A percentile compares a stretch with the other conserved stretches of the same genome.
Conservation (phyloP, 306 rosid species). For the Betula pendula region DNA sequence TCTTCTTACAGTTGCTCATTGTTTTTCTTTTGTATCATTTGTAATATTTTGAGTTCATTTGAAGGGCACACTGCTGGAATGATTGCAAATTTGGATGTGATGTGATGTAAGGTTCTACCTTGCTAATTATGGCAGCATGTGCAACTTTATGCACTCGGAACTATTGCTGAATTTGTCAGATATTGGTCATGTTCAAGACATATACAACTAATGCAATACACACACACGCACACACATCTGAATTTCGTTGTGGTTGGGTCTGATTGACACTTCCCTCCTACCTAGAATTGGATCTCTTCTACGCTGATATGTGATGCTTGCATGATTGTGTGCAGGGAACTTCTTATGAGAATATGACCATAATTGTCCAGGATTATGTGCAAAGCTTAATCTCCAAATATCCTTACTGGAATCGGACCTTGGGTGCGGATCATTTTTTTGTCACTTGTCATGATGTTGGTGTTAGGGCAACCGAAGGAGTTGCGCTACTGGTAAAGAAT, state of each 20-base stretch:
- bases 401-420: conserved; percentile 98
- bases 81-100: neutral
- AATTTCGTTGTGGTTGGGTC: neutral
- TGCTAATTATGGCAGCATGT: neutral
- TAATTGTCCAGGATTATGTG: conserved; percentile 82
- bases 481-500: conserved; percentile 80
- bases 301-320: conserved; percentile 30
- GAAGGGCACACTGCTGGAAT: neutral
- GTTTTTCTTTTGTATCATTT: neutral
- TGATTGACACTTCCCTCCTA: conserved; percentile 19
- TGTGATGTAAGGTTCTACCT: neutral
- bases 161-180: neutral
- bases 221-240: neutral
- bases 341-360: conserved; percentile 88
- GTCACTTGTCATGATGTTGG: conserved; percentile 99
- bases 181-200: neutral
- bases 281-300: conserved; percentile 20
- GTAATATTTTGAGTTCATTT: neutral
- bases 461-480: conserved; percentile 93
- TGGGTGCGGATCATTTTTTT: conserved; percentile 95
- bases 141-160: neutral
- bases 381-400: conserved; percentile 82
- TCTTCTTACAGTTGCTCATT: neutral
- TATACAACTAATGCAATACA: neutral
- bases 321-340: conserved; percentile 66